phyloP scores from a whole-genome alignment of 2,329 filamentous ascomycete genomes.

The Monosporascus sp. region DNA sequence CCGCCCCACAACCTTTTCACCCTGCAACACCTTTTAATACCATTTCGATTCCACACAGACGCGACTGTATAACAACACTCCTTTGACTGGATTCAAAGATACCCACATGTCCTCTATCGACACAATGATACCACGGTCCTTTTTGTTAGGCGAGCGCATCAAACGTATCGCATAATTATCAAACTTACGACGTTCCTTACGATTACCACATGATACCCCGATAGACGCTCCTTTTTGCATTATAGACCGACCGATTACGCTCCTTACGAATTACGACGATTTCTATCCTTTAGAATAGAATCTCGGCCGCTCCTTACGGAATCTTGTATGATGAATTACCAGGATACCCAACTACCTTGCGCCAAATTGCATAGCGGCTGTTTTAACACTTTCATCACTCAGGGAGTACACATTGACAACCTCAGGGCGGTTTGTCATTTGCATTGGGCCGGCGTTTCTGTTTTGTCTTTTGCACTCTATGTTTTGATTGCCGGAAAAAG shows the following conservation, averaged over 20 bases:
- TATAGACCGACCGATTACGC: slow-evolving; percentile 26
- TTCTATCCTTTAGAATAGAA: slow-evolving; percentile 28
- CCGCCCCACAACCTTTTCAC: slow-evolving; percentile 11
- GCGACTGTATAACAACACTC: slow-evolving; percentile 30
- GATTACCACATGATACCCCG: slow-evolving; percentile 35
- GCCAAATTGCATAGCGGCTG: slow-evolving; percentile 53
- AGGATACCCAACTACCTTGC: slow-evolving; percentile 34
- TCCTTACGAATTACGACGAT: slow-evolving; percentile 32
- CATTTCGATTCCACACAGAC: slow-evolving; percentile 23
- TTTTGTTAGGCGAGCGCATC: slow-evolving; percentile 24
- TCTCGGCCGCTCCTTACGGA: slow-evolving; percentile 31
- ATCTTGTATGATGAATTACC: slow-evolving; percentile 25
- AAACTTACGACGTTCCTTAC: slow-evolving; percentile 33
- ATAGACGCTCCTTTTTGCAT: slow-evolving; percentile 40
- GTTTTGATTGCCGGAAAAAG: slow-evolving; percentile 6
- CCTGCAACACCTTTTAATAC: slow-evolving; percentile 18
- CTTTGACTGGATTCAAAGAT: slow-evolving; percentile 30
- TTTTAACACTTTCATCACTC: slow-evolving; percentile 28
- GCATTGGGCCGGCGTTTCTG: slow-evolving; percentile 29
- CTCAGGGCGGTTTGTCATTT: slow-evolving; percentile 23
- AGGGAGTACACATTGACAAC: slow-evolving; percentile 23
- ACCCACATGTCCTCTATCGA: slow-evolving; percentile 28
- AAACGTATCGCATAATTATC: slow-evolving; percentile 26
- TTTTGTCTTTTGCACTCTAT: slow-evolving; percentile 10
- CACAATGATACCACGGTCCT: slow-evolving; percentile 32